phyloP scores from a whole-genome alignment of 768 basidiomycete genomes.

The Pseudohyphozyma bogoriensis region DNA sequence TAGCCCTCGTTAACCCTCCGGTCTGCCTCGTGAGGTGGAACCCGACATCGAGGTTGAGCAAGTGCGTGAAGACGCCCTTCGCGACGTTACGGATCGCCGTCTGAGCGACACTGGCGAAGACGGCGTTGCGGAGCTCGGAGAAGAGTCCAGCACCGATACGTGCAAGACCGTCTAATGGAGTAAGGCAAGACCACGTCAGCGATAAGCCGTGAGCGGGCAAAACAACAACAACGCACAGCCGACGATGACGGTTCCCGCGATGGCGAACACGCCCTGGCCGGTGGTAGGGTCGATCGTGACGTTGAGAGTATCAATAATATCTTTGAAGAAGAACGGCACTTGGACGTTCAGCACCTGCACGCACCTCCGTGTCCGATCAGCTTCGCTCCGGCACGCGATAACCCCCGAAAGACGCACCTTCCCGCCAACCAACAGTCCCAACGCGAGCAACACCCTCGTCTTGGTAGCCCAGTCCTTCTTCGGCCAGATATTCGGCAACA shows the following conservation, averaged over 20 bases:
- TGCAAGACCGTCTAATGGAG: conserved; percentile 66
- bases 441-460: conserved; percentile 67
- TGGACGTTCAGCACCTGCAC: conserved; percentile 82
- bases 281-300: conserved; percentile 56
- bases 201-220: too few relatives aligned
- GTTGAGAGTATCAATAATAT: conserved; percentile 79
- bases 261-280: conserved; percentile 69
- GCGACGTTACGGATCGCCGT: conserved; percentile 89
- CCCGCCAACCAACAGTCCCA: conserved; percentile 65
- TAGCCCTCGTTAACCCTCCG: conserved; percentile 88
- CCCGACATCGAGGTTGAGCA: conserved; percentile 76
- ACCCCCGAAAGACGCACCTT: conserved; percentile 52
- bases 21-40: conserved; percentile 92
- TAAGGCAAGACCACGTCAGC: not conserved
- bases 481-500: conserved; percentile 91
- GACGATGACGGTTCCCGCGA: conserved; percentile 78
- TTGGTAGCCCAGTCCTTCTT: conserved; percentile 61
- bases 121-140: conserved; percentile 83
- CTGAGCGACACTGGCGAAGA: conserved; percentile 93
- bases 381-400: not conserved
- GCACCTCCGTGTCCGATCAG: not conserved
- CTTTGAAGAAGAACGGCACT: conserved; percentile 93
- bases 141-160: conserved; percentile 82
- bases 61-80: conserved; percentile 85
- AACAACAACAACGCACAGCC: conserved; percentile 69